Evolutionary conservation across 306 rosid species (phyloP).

Genomic region (Ammopiptanthus mongolicus): DNA sequence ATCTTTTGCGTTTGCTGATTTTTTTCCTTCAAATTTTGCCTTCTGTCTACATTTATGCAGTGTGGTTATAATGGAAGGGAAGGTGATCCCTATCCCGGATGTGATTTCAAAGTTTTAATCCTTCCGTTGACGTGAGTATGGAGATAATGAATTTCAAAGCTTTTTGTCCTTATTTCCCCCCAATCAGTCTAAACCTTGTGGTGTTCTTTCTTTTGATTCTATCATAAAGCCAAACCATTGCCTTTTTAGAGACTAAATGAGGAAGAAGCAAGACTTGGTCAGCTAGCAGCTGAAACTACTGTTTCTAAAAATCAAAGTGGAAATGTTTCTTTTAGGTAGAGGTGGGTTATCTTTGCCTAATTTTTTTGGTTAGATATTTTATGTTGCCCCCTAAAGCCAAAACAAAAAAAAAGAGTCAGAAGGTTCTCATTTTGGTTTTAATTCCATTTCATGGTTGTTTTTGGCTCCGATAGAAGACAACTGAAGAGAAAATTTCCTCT

Average conservation of each 20-base stretch:
- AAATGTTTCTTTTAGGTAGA: constrained; percentile 51
- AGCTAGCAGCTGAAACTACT: constrained; percentile 42
- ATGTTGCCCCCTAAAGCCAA: too few relatives aligned
- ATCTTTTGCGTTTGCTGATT: background rate
- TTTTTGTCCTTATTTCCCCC: background rate
- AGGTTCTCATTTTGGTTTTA: too few relatives aligned
- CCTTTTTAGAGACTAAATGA: constrained; percentile 70
- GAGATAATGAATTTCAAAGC: constrained; percentile 19
- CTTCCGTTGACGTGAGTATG: constrained; percentile 86
- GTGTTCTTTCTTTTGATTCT: background rate
- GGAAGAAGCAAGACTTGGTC: constrained; percentile 42
- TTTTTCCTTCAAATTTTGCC: background rate
- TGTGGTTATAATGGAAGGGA: constrained; percentile 77
- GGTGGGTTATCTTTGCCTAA: constrained; percentile 4
- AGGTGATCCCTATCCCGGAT: constrained; percentile 94
- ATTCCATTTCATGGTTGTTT: background rate
- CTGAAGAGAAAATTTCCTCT: too few relatives aligned
- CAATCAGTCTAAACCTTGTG: background rate
- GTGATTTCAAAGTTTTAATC: constrained; percentile 88
- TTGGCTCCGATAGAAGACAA: too few relatives aligned
- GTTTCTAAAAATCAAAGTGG: constrained; percentile 43
- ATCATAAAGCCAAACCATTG: constrained; percentile 31
- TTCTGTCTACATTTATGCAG: constrained; percentile 33
- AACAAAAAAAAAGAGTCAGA: too few relatives aligned
- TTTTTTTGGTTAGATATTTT: too few relatives aligned